Percentiles rank a stretch among this genome's conserved stretches.
Evolutionary conservation across 208 protist genomes (phyloP).

Genomic region (Herpetomonas muscarum): DNA sequence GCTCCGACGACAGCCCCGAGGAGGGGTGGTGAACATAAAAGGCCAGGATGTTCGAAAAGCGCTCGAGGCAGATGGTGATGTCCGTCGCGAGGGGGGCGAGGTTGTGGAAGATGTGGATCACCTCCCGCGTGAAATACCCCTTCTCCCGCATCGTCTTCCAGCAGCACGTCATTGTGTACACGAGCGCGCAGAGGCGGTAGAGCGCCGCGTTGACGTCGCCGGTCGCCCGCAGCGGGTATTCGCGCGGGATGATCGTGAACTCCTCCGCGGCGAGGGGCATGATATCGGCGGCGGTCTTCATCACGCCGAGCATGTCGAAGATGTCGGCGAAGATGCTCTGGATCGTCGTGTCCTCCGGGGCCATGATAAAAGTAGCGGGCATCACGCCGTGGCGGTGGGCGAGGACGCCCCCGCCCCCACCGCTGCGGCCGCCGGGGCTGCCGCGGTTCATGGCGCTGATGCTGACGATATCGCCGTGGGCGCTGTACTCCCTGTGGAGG

Average conservation of each 20-base stretch:
- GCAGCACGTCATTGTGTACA: slow-evolving; percentile 70
- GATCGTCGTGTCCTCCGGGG: slow-evolving; percentile 39
- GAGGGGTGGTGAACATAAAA: slow-evolving; percentile 52
- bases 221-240: slow-evolving; percentile 57
- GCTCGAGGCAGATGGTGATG: slow-evolving; percentile 42
- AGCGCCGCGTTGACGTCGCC: slow-evolving; percentile 60
- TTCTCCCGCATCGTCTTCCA: slow-evolving; percentile 80
- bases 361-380: slow-evolving; percentile 40
- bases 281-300: slow-evolving; percentile 42
- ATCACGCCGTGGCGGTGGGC: slow-evolving; percentile 5
- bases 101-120: slow-evolving; percentile 64
- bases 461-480: background rate
- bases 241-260: slow-evolving; percentile 44
- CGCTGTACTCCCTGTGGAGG: background rate
- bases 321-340: slow-evolving; percentile 37
- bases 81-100: slow-evolving; percentile 48
- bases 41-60: slow-evolving; percentile 44
- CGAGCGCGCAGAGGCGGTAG: slow-evolving; percentile 55
- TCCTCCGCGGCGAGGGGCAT: slow-evolving; percentile 68
- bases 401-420: background rate
- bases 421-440: background rate
- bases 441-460: background rate
- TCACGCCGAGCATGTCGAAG: slow-evolving; percentile 33
- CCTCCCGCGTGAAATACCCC: slow-evolving; percentile 64
- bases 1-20: slow-evolving; percentile 40